Conservation (phyloP, 352 stramenopile species). For the Globisporangium polare region DNA sequence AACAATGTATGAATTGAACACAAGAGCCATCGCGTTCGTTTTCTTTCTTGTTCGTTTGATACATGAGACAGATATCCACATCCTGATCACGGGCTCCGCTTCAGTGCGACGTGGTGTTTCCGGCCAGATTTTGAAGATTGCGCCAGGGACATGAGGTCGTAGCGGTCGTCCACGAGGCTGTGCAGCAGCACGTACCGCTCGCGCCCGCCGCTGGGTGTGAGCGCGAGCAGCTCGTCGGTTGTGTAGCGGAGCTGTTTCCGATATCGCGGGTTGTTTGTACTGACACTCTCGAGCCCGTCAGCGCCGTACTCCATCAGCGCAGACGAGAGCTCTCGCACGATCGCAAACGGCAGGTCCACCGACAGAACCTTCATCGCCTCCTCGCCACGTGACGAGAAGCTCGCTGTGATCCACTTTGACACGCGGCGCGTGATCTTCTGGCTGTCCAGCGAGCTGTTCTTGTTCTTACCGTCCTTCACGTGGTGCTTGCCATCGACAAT, state of each 20-base stretch:
- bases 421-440: conserved; percentile 80
- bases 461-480: conserved; percentile 55
- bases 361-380: conserved; percentile 84
- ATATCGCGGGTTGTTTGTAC: conserved; percentile 59
- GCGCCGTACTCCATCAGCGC: conserved; percentile 70
- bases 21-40: neutral
- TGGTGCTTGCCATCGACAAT: conserved; percentile 70
- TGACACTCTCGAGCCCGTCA: conserved; percentile 51
- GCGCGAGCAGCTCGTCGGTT: conserved; percentile 62
- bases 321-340: conserved; percentile 80
- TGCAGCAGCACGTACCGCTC: conserved; percentile 82
- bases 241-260: conserved; percentile 81
- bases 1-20: conserved; percentile 2
- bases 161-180: conserved; percentile 80
- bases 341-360: conserved; percentile 71
- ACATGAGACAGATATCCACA: neutral
- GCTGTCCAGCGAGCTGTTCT: conserved; percentile 58
- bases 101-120: conserved; percentile 20
- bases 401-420: conserved; percentile 84
- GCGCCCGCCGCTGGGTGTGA: conserved; percentile 47
- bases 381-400: conserved; percentile 64
- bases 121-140: conserved; percentile 37
- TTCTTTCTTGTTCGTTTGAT: neutral
- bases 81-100: conserved; percentile 9
- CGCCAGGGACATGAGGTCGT: conserved; percentile 82